phyloP scores from a whole-genome alignment of 2,329 filamentous ascomycete species.

The Venturia nashicola region DNA sequence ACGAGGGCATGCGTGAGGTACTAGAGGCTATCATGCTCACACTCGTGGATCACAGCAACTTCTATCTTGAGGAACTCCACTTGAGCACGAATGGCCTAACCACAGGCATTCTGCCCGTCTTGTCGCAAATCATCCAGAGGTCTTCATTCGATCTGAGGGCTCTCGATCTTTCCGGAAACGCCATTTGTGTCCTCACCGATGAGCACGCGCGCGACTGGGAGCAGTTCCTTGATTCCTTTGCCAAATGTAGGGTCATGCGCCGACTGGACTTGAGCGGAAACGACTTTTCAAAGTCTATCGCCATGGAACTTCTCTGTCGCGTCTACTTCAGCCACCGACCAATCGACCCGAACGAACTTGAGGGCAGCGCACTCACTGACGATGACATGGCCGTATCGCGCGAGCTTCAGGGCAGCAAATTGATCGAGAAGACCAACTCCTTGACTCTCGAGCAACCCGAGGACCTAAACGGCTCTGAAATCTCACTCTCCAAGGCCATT shows the following conservation, averaged over 20 bases:
- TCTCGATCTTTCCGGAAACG: constrained; percentile 35
- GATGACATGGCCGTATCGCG: constrained; percentile 12
- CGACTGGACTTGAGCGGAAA: constrained; percentile 35
- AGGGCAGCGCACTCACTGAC: constrained; percentile 15
- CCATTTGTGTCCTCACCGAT: constrained; percentile 25
- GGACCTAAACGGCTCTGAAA: neutral
- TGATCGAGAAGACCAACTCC: neutral
- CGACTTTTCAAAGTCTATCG: constrained; percentile 24
- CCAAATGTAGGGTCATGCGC: constrained; percentile 28
- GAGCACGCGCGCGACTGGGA: constrained; percentile 30
- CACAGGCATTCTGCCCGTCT: constrained; percentile 24
- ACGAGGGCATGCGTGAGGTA: neutral
- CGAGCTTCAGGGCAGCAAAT: constrained; percentile 11
- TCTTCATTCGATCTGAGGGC: constrained; percentile 32
- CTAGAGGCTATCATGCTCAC: neutral
- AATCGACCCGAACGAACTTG: constrained; percentile 19
- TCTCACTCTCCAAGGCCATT: constrained; percentile 2
- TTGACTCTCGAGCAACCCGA: neutral
- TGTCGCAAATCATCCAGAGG: constrained; percentile 30
- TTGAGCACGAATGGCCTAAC: constrained; percentile 34
- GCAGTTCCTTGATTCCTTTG: constrained; percentile 31
- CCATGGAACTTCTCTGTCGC: constrained; percentile 33
- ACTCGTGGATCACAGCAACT: neutral
- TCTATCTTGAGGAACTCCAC: constrained; percentile 34
- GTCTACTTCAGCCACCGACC: constrained; percentile 26